phyloP scores from a whole-genome alignment of 1,139 yeast species.

The Lodderomyces margitis region DNA sequence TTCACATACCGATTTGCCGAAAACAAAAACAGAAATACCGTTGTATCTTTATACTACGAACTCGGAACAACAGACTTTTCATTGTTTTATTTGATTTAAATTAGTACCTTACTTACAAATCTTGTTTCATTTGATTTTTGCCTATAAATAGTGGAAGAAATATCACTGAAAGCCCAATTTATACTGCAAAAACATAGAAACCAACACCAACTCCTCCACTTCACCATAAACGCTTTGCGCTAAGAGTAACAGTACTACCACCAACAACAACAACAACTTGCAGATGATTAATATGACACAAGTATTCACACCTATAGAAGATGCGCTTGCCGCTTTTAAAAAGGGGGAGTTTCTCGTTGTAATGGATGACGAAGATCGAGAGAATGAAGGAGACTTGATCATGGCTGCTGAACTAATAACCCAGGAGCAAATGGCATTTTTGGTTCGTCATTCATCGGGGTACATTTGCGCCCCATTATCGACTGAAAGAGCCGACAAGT shows the following conservation, averaged over 20 bases:
- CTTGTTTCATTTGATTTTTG: too few species aligned
- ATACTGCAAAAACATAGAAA: neutral
- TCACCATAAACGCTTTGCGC: too few species aligned
- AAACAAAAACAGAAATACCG: too few species aligned
- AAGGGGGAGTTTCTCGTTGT: constrained; percentile 90
- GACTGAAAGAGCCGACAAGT: constrained; percentile 70
- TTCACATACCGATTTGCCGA: too few species aligned
- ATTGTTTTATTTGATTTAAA: neutral
- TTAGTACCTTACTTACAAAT: too few species aligned
- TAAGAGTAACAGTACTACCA: too few species aligned
- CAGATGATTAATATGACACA: constrained; percentile 2
- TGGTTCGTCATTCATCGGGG: constrained; percentile 87
- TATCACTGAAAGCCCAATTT: neutral
- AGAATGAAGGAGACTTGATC: constrained; percentile 96
- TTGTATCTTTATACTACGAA: too few species aligned
- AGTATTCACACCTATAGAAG: constrained; percentile 23
- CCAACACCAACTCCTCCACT: too few species aligned
- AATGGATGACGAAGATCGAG: constrained; percentile 94
- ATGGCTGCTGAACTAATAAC: constrained; percentile 83
- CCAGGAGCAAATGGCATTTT: constrained; percentile 88
- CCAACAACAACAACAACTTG: too few species aligned
- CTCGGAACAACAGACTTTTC: too few species aligned
- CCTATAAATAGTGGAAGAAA: neutral
- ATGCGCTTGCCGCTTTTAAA: constrained; percentile 77
- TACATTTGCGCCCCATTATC: constrained; percentile 91